Percentiles rank a stretch among this genome's conserved stretches.
Evolutionary conservation across 805 yeast species (phyloP).

Genomic region (Suhomyces sp.): DNA sequence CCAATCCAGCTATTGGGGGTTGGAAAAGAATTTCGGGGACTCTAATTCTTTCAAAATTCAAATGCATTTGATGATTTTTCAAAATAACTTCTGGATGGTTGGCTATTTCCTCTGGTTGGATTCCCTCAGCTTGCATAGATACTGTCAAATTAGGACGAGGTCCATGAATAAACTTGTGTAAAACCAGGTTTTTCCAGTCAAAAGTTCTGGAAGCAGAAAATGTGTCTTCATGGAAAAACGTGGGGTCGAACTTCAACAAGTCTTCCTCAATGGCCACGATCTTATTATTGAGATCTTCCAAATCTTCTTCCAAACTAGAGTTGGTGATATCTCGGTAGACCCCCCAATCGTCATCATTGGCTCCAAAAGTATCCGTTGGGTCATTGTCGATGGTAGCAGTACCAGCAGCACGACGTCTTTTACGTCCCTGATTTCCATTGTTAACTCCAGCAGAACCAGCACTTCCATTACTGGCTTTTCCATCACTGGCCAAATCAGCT

Average conservation of each 20-base stretch:
- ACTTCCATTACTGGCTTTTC: constrained; percentile 18
- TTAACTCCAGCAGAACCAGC: constrained; percentile 43
- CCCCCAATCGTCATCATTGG: constrained; percentile 94
- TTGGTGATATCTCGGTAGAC: constrained; percentile 80
- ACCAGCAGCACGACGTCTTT: constrained; percentile 38
- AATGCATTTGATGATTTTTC: constrained; percentile 84
- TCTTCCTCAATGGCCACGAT: constrained; percentile 67
- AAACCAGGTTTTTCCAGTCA: constrained; percentile 77
- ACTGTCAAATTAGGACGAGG: constrained; percentile 76
- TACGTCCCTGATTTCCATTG: constrained; percentile 45
- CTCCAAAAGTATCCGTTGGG: constrained; percentile 91
- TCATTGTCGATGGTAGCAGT: constrained; percentile 79
- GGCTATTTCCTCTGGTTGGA: constrained; percentile 42
- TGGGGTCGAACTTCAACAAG: constrained; percentile 78
- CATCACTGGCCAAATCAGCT: constrained; percentile 81
- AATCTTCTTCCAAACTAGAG: constrained; percentile 73
- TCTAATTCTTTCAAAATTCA: constrained; percentile 86
- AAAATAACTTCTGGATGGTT: constrained; percentile 64
- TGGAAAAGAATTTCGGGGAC: constrained; percentile 91
- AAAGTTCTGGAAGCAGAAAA: constrained; percentile 63
- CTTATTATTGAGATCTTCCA: constrained; percentile 66
- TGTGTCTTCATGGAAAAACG: constrained; percentile 82
- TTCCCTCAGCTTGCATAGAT: constrained; percentile 41
- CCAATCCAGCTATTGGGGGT: constrained; percentile 91
- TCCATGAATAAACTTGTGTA: constrained; percentile 87